These are phyloP conservation scores for Cylindricascospora bacillispora DNA, from an alignment of 1,139 yeast species.

Conservation along the genomic window DNA sequence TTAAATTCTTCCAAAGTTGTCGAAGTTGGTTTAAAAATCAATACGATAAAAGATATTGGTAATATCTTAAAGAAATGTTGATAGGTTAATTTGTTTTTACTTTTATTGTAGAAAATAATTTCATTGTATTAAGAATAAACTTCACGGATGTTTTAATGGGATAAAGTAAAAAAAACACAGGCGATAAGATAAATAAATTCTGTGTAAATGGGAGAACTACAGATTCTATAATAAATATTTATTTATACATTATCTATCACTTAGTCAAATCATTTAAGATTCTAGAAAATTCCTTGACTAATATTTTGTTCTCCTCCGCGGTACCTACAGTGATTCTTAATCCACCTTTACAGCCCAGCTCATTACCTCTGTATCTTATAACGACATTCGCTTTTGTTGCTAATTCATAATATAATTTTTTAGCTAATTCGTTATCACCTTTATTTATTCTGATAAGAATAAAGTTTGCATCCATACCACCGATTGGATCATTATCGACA, in stretches of 20 bases:
- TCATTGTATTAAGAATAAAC: too few species aligned
- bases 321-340: conserved; percentile 84
- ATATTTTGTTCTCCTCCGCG: conserved; percentile 47
- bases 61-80: conserved; percentile 15
- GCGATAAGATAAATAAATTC: too few species aligned
- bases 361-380: conserved; percentile 81
- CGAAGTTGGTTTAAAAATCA: conserved; percentile 16
- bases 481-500: conserved; percentile 56
- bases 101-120: too few species aligned
- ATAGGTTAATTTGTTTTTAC: too few species aligned
- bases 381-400: conserved; percentile 71
- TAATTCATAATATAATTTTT: conserved; percentile 47
- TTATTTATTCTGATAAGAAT: conserved; percentile 52
- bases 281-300: conserved; percentile 40
- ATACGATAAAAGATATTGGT: conserved; percentile 19
- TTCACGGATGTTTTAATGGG: too few species aligned
- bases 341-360: conserved; percentile 79
- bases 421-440: conserved; percentile 56
- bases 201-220: too few species aligned
- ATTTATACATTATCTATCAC: too few species aligned
- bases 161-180: too few species aligned
- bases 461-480: conserved; percentile 85
- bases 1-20: conserved; percentile 10
- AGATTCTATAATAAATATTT: too few species aligned
- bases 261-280: too few species aligned